A percentile compares a stretch with the other conserved stretches of the same genome.
These are phyloP conservation scores for Hygrocybe coccinea DNA, from an alignment of 768 basidiomycete genomes.

Conservation along the genomic window DNA sequence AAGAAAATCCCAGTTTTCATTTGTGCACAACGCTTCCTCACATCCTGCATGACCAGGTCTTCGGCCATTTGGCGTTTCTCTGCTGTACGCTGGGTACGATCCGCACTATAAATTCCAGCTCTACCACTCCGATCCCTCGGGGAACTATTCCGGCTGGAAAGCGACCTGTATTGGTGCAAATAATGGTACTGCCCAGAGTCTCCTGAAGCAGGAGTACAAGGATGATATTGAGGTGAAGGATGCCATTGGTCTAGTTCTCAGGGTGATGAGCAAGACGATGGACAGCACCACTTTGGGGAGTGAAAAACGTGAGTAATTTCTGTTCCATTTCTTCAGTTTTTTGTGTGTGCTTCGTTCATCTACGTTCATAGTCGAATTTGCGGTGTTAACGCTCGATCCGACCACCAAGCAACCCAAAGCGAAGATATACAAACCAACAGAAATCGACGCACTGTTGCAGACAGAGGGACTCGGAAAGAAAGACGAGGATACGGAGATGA, in stretches of 20 bases:
- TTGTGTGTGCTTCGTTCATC: constrained; percentile 3
- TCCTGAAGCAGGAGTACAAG: constrained; percentile 98
- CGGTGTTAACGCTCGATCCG: constrained; percentile 83
- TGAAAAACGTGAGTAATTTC: constrained; percentile 85
- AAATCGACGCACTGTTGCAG: constrained; percentile 79
- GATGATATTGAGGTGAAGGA: constrained; percentile 90
- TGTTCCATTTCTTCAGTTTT: too few relatives aligned
- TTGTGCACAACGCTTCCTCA: background rate
- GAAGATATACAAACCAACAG: constrained; percentile 85
- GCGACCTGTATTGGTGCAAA: constrained; percentile 99
- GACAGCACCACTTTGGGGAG: constrained; percentile 94
- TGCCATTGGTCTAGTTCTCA: constrained; percentile 85
- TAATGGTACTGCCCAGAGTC: constrained; percentile 90
- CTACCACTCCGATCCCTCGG: constrained; percentile 97
- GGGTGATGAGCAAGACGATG: constrained; percentile 99
- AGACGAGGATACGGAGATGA: constrained; percentile 79
- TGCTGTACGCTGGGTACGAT: constrained; percentile 96
- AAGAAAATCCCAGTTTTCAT: background rate
- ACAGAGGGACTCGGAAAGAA: constrained; percentile 84
- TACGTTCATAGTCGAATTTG: constrained; percentile 77
- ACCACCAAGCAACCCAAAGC: constrained; percentile 73
- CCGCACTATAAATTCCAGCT: constrained; percentile 94
- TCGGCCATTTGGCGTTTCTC: constrained; percentile 95
- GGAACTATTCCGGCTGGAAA: constrained; percentile 98
- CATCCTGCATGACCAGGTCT: constrained; percentile 56